Conservation (phyloP, 2,329 filamentous ascomycete species). For the Cladosporium halotolerans region DNA sequence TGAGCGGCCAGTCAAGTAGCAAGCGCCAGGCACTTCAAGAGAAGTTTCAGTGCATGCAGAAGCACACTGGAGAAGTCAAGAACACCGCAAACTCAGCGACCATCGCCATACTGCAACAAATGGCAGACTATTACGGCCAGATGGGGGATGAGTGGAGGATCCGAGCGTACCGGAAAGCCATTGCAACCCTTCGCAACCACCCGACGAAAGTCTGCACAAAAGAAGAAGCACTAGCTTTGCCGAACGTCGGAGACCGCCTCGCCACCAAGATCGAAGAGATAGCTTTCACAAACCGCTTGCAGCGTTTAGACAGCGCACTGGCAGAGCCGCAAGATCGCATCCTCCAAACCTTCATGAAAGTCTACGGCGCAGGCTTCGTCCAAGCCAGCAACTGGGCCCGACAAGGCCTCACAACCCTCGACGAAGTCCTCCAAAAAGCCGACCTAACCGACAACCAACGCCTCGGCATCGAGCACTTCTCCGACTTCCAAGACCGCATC, state of each 20-base stretch:
- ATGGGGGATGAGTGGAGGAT: constrained; percentile 73
- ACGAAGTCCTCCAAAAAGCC: constrained; percentile 59
- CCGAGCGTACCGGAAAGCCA: constrained; percentile 69
- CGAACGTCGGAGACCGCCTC: constrained; percentile 64
- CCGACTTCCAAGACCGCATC: constrained; percentile 73
- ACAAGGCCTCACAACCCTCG: constrained; percentile 66
- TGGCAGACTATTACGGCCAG: constrained; percentile 70
- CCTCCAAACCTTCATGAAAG: constrained; percentile 64
- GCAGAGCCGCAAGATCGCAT: constrained; percentile 59
- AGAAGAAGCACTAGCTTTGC: constrained; percentile 61
- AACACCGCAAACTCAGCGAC: constrained; percentile 68
- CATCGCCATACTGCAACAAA: constrained; percentile 69
- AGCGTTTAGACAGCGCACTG: constrained; percentile 64
- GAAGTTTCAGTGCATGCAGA: constrained; percentile 55
- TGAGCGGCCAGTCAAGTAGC: background rate
- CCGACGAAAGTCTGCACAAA: constrained; percentile 57
- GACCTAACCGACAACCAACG: constrained; percentile 63
- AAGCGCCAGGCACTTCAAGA: constrained; percentile 27
- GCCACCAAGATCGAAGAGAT: constrained; percentile 89
- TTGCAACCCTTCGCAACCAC: constrained; percentile 65
- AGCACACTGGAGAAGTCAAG: constrained; percentile 39
- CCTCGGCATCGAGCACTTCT: constrained; percentile 71
- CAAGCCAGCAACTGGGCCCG: constrained; percentile 72
- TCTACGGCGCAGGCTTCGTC: constrained; percentile 70
- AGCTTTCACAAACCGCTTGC: constrained; percentile 63